These are phyloP conservation scores for Cornus controversa DNA, from an alignment of 148 eudicot species.

Conservation along the genomic window DNA sequence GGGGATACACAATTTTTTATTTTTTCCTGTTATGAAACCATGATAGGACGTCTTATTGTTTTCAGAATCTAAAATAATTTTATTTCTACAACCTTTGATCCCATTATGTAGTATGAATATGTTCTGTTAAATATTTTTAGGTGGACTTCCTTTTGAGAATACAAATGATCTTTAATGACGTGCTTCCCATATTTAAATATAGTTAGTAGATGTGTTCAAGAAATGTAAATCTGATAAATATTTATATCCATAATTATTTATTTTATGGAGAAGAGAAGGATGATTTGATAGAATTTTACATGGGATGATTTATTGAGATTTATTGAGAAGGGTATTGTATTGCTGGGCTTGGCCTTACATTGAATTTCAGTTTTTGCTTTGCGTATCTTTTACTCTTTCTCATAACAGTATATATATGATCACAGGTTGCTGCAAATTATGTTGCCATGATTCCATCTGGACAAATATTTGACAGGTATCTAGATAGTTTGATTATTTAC, in stretches of 20 bases:
- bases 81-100: neutral
- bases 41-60: neutral
- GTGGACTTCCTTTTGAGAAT: no score
- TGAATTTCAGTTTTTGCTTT: neutral
- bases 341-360: neutral
- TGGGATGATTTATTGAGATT: no score
- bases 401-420: neutral
- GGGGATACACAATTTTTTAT: neutral
- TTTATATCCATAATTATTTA: no score
- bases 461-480: slow-evolving; percentile 92
- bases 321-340: neutral
- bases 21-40: neutral
- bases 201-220: no score
- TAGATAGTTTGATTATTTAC: neutral
- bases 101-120: neutral
- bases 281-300: no score
- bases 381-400: neutral
- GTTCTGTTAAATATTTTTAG: no score
- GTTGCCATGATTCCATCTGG: slow-evolving; percentile 99
- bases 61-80: neutral
- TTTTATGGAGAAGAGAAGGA: no score
- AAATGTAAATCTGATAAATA: no score
- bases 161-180: no score
- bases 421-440: slow-evolving; percentile 95
- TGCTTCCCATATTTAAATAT: no score